Percentiles rank a stretch among this genome's conserved stretches.
Evolutionary conservation across 805 yeast species (phyloP).

Genomic region (Sungouiella thailandica): DNA sequence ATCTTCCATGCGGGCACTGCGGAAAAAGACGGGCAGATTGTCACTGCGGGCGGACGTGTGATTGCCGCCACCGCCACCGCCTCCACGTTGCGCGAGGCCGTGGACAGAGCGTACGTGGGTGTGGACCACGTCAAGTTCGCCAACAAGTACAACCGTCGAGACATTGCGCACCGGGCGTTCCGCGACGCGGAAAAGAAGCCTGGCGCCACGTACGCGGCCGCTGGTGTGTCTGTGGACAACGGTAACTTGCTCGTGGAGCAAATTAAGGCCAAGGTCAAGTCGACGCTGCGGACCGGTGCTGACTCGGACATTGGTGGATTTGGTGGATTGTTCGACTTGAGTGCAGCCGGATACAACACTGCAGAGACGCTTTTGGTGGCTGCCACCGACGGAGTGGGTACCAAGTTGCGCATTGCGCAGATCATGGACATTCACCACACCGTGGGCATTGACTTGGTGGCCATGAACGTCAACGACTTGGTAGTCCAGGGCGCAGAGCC

Average conservation of each 20-base stretch:
- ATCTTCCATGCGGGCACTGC: slow-evolving; percentile 98
- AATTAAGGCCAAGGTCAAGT: slow-evolving; percentile 84
- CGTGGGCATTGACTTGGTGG: slow-evolving; percentile 98
- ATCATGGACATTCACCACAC: slow-evolving; percentile 83
- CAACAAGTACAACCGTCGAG: slow-evolving; percentile 80
- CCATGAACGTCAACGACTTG: slow-evolving; percentile 97
- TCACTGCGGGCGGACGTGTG: slow-evolving; percentile 95
- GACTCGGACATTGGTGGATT: slow-evolving; percentile 98
- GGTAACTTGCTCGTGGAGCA: slow-evolving; percentile 88
- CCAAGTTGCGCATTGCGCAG: slow-evolving; percentile 93
- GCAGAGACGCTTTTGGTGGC: slow-evolving; percentile 82
- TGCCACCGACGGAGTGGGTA: slow-evolving; percentile 99
- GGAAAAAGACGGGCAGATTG: slow-evolving; percentile 49
- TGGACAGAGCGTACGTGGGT: slow-evolving; percentile 80
- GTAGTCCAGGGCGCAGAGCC: slow-evolving; percentile 99
- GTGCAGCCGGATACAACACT: slow-evolving; percentile 80
- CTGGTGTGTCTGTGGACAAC: slow-evolving; percentile 97
- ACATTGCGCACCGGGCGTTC: slow-evolving; percentile 96
- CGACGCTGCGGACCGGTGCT: slow-evolving; percentile 93
- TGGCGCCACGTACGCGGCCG: slow-evolving; percentile 81
- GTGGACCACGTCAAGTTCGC: slow-evolving; percentile 69
- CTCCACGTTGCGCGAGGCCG: slow-evolving; percentile 69
- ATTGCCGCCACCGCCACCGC: slow-evolving; percentile 92
- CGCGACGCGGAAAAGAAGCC: slow-evolving; percentile 37
- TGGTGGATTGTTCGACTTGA: slow-evolving; percentile 93